phyloP scores from a whole-genome alignment of 805 yeast species.

The Danielia reshetovae region DNA sequence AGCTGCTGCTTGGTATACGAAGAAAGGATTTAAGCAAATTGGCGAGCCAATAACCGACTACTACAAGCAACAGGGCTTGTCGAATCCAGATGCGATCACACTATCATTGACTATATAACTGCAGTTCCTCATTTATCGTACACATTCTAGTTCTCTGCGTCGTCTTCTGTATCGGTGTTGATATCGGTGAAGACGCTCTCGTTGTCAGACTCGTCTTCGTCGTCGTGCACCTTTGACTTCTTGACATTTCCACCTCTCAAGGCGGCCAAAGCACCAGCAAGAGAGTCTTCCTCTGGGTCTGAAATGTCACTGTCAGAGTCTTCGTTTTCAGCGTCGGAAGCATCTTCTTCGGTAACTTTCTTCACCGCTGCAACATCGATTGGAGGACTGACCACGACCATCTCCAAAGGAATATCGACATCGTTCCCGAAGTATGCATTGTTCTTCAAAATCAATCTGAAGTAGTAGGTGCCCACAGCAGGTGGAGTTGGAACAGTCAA shows the following conservation, averaged over 20 bases:
- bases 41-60: constrained; percentile 40
- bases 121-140: too few species aligned
- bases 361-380: constrained; percentile 16
- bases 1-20: constrained; percentile 49
- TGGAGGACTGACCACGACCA: constrained; percentile 62
- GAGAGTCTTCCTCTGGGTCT: constrained; percentile 69
- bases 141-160: constrained; percentile 31
- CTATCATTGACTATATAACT: constrained; percentile 29
- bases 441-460: constrained; percentile 67
- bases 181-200: constrained; percentile 43
- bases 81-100: constrained; percentile 46
- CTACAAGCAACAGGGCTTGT: constrained; percentile 44
- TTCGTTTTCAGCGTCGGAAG: constrained; percentile 40
- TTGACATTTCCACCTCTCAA: constrained; percentile 59
- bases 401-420: constrained; percentile 61
- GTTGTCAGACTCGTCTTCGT: constrained; percentile 35
- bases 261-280: constrained; percentile 73
- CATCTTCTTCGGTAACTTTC: constrained; percentile 28
- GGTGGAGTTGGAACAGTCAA: constrained; percentile 77
- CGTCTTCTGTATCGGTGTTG: constrained; percentile 40
- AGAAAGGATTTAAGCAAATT: constrained; percentile 43
- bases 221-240: constrained; percentile 29
- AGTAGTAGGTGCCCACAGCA: constrained; percentile 57
- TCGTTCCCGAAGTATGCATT: constrained; percentile 82
- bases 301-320: constrained; percentile 53